A percentile compares a stretch with the other conserved stretches of the same genome.
These are phyloP conservation scores for Phytophthora pinifolia DNA, from an alignment of 352 stramenopile genomes.

Conservation along the genomic window DNA sequence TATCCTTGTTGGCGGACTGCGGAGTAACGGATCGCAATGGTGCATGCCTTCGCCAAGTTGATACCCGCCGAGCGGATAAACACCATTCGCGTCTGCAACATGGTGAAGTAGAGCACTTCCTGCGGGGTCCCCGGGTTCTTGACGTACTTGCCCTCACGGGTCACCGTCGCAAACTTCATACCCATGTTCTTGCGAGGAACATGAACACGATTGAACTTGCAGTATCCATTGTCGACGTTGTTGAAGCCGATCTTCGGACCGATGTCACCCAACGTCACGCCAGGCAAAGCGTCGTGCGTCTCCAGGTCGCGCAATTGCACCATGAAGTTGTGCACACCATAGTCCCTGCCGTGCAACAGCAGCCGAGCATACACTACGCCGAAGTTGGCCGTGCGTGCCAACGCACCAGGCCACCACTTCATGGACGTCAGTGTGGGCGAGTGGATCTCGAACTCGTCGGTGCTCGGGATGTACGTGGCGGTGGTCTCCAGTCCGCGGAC, in stretches of 20 bases:
- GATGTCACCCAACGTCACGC: slow-evolving; percentile 65
- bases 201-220: slow-evolving; percentile 42
- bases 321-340: slow-evolving; percentile 97
- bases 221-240: slow-evolving; percentile 73
- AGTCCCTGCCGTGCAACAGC: slow-evolving; percentile 78
- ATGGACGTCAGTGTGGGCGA: slow-evolving; percentile 93
- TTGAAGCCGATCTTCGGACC: slow-evolving; percentile 77
- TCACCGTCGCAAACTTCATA: slow-evolving; percentile 60
- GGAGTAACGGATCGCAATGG: slow-evolving; percentile 94
- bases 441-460: slow-evolving; percentile 94
- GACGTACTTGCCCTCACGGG: slow-evolving; percentile 57
- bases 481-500: slow-evolving; percentile 93
- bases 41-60: slow-evolving; percentile 84
- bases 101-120: slow-evolving; percentile 77
- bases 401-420: slow-evolving; percentile 97
- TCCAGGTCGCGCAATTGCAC: slow-evolving; percentile 93
- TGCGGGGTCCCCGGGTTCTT: slow-evolving; percentile 51
- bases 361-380: slow-evolving; percentile 85
- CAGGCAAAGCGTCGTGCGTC: slow-evolving; percentile 49
- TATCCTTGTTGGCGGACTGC: slow-evolving; percentile 90
- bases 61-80: slow-evolving; percentile 40
- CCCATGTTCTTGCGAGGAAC: slow-evolving; percentile 40
- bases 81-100: slow-evolving; percentile 75
- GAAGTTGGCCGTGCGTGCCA: slow-evolving; percentile 94
- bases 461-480: slow-evolving; percentile 90